phyloP scores from a whole-genome alignment of 2,329 filamentous ascomycete species.

The Calonectria naviculata region DNA sequence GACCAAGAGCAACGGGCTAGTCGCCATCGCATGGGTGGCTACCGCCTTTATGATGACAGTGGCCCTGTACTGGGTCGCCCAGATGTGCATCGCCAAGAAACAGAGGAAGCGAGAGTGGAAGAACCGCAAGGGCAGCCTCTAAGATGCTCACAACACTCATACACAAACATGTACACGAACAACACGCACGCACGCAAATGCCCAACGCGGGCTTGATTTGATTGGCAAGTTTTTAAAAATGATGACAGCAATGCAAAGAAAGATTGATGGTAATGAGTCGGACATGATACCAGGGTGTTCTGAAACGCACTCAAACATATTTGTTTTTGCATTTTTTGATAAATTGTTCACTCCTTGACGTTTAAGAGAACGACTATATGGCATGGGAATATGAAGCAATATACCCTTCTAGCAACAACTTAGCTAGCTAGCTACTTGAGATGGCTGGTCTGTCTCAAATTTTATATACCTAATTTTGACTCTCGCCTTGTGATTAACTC shows the following conservation, averaged over 20 bases:
- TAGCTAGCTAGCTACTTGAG: neutral
- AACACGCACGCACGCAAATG: neutral
- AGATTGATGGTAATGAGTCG: neutral
- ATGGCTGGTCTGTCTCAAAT: slow-evolving; percentile 9
- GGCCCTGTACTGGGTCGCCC: slow-evolving; percentile 53
- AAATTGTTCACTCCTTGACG: neutral
- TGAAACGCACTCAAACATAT: neutral
- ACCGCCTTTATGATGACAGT: slow-evolving; percentile 56
- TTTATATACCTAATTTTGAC: slow-evolving; percentile 9
- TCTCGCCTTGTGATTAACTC: neutral
- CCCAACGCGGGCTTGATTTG: neutral
- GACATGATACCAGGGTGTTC: slow-evolving; percentile 13
- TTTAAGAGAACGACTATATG: neutral
- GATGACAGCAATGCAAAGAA: slow-evolving; percentile 9
- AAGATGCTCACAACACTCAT: neutral
- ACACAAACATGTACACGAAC: too few relatives aligned
- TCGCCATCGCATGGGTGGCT: slow-evolving; percentile 59
- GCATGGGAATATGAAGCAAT: neutral
- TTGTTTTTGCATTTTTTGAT: neutral
- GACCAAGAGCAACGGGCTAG: slow-evolving; percentile 55
- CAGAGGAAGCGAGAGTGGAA: slow-evolving; percentile 40
- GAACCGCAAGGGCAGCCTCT: slow-evolving; percentile 36
- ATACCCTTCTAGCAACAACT: neutral
- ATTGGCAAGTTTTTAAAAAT: neutral
- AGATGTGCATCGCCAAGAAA: slow-evolving; percentile 45